A percentile compares a stretch with the other conserved stretches of the same genome.
Conservation (phyloP, 2,329 filamentous ascomycete species). For the Sporothrix luriei region DNA sequence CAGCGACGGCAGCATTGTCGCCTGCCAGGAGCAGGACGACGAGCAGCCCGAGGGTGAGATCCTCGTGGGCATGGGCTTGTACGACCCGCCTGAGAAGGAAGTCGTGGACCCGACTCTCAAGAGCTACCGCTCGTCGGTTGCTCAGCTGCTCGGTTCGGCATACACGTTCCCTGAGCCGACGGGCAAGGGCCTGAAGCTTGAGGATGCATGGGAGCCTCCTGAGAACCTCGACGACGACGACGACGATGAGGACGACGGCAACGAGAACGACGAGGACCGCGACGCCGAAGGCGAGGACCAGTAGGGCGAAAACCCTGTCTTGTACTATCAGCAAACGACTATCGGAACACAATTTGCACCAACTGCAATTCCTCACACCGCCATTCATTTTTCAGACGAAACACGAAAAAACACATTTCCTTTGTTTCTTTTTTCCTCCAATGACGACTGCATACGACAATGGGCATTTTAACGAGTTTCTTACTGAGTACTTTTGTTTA, state of each 20-base stretch:
- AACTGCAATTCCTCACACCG: slow-evolving; percentile 1
- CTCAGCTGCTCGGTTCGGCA: slow-evolving; percentile 56
- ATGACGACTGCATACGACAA: slow-evolving; percentile 21
- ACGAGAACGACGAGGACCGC: slow-evolving; percentile 50
- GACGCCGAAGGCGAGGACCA: slow-evolving; percentile 45
- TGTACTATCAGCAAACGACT: slow-evolving; percentile 13
- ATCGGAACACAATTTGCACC: not conserved
- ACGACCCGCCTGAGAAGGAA: slow-evolving; percentile 67
- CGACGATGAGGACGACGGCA: slow-evolving; percentile 53
- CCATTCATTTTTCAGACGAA: slow-evolving; percentile 25
- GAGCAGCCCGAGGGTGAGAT: slow-evolving; percentile 67
- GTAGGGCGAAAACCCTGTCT: too few relatives aligned
- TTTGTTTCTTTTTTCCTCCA: slow-evolving; percentile 17
- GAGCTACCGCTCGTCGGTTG: slow-evolving; percentile 59
- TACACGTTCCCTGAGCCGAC: slow-evolving; percentile 52
- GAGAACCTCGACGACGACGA: slow-evolving; percentile 64
- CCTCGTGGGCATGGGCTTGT: slow-evolving; percentile 79
- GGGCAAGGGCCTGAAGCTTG: slow-evolving; percentile 77
- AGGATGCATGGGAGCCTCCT: slow-evolving; percentile 76
- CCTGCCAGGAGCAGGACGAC: slow-evolving; percentile 53
- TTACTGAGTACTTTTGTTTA: not conserved
- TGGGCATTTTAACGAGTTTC: slow-evolving; percentile 10
- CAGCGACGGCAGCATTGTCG: slow-evolving; percentile 55
- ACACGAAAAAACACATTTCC: slow-evolving; percentile 16
- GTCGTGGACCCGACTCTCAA: slow-evolving; percentile 54